phyloP scores from a whole-genome alignment of 2,329 filamentous ascomycete species.

The Verticillium nonalfalfae region DNA sequence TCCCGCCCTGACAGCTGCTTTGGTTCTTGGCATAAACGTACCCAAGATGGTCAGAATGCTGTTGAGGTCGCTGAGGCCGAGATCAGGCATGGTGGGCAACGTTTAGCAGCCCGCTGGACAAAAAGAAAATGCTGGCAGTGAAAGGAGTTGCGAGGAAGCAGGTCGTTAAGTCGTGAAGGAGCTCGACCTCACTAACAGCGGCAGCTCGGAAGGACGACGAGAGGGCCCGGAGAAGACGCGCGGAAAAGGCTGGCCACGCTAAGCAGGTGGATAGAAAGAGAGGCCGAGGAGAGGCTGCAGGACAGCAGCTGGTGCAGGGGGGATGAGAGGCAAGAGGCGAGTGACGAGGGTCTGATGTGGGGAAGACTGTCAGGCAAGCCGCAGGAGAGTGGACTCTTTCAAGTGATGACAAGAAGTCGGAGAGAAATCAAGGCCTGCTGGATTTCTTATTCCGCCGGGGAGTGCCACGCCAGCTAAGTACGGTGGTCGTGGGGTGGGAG shows the following conservation, averaged over 20 bases:
- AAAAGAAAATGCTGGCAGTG: neutral
- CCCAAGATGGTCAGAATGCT: constrained; percentile 13
- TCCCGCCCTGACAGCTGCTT: neutral
- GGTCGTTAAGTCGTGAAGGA: neutral
- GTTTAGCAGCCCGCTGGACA: neutral
- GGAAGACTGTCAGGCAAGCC: neutral
- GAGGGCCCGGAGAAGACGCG: neutral
- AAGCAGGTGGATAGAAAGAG: neutral
- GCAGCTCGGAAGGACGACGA: neutral
- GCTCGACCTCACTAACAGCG: neutral
- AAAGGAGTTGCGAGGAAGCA: no score
- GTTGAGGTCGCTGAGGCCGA: constrained; percentile 7
- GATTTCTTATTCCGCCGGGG: constrained; percentile 1
- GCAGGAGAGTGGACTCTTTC: neutral
- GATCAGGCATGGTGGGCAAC: constrained; percentile 1
- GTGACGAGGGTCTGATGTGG: neutral
- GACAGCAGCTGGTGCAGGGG: neutral
- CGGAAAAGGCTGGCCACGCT: neutral
- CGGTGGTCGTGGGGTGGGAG: neutral
- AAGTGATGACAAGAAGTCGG: neutral
- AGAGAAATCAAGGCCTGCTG: constrained; percentile 1
- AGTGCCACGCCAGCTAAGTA: neutral
- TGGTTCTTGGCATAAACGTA: neutral
- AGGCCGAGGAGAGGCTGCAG: neutral
- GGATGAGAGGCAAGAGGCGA: neutral